phyloP scores from a whole-genome alignment of 331 rosid genomes.

The Acacia pycnantha region DNA sequence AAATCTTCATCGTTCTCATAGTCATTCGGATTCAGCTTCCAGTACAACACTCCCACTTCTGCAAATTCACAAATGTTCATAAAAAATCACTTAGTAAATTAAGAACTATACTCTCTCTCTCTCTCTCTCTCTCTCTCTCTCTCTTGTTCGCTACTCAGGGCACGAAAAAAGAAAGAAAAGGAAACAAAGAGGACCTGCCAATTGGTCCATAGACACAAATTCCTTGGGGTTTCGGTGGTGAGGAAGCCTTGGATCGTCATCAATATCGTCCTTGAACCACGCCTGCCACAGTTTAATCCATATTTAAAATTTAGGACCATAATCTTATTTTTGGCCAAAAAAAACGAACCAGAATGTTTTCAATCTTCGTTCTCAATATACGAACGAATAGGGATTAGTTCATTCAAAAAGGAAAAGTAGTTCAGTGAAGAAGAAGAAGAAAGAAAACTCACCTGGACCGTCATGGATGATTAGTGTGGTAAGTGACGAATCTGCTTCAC shows the following conservation, averaged over 20 bases:
- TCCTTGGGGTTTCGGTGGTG: constrained; percentile 58
- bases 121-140: too few relatives aligned
- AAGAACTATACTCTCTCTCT: not conserved
- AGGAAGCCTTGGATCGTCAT: constrained; percentile 75
- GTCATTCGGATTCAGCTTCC: constrained; percentile 68
- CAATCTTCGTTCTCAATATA: not conserved
- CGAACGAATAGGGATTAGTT: not conserved
- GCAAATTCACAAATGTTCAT: constrained; percentile 16
- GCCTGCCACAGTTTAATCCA: constrained; percentile 46
- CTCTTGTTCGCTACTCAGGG: not conserved
- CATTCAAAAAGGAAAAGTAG: not conserved
- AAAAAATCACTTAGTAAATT: not conserved
- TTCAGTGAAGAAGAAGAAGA: not conserved
- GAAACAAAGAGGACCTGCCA: constrained; percentile 50
- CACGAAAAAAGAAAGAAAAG: not conserved
- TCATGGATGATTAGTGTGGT: constrained; percentile 32
- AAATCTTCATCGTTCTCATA: constrained; percentile 67
- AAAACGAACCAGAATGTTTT: not conserved
- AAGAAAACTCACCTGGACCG: constrained; percentile 50
- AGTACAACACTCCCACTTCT: constrained; percentile 75
- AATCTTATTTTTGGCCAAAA: not conserved
- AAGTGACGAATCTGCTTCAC: too few relatives aligned
- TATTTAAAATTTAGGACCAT: not conserved
- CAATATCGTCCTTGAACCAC: constrained; percentile 74
- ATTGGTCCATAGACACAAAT: constrained; percentile 48